Base-by-base conservation (phyloP, 108 stramenopile species). In the Nitzschia palea region DNA sequence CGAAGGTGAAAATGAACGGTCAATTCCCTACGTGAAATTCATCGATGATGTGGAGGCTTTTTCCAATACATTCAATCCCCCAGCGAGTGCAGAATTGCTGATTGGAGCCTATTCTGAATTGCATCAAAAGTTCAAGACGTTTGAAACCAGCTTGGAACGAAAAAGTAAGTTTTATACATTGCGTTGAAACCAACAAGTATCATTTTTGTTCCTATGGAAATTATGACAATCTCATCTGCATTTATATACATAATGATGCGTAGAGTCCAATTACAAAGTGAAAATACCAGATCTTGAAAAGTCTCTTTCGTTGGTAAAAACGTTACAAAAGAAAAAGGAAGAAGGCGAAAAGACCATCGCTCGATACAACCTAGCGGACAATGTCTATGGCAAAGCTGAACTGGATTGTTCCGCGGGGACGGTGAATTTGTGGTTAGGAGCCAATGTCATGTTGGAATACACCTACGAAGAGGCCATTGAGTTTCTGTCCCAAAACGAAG, bases 371-470 rank as follows among this genome's bases (percentile, higher is more conserved):
- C 69, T 99, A 14, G 87, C 91, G 4, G 98, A 99, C 74, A 95
- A 85, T 29, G 77, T 99, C n/a, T 98, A 95, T 65, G 90, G 93
- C 22, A 94, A 95, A 60, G 98, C 98, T 0, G 85, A 95, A 57
- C 79, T 99, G 15, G 93, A 94, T 70, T 62, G 52, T 8, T 78
- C 84, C 17, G 62, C 75, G 57, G 96, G 93, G 0, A 93, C 80
- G 44, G 98, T 99, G 8, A 97, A 97, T 83, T 71, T 99, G 35
- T 99, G 98, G 98, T 72, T 99, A 33, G 98, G 98, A 28, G 98
- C 97, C 45, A 95, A 96, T 86, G 97, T 98, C 56, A 98, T 99
- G 98, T 68, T 99, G 71, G 97, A 99, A 62, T 99, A 98, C 80
- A 92, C 95, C 25, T 98, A 98, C 74, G 86, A 94, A 15, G 98